A percentile compares a stretch with the other conserved stretches of the same genome.
These are phyloP conservation scores for Kodamaea anthophila DNA, from an alignment of 1,139 yeast genomes.

Conservation along the genomic window DNA sequence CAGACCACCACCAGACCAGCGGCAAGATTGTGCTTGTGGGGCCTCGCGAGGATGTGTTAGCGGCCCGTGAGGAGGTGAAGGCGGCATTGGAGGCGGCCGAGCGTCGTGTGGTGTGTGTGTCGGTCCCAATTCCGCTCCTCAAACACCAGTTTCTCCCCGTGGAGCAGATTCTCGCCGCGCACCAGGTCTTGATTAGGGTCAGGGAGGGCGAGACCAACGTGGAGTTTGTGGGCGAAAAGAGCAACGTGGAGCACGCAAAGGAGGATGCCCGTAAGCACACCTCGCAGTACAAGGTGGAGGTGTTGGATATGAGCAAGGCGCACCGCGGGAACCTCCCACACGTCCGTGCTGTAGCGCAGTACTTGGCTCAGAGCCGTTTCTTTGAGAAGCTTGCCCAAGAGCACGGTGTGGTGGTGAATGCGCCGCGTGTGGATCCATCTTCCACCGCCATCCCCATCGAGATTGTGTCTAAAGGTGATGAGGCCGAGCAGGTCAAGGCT, in stretches of 20 bases:
- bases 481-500: slow-evolving; percentile 28
- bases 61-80: slow-evolving; percentile 43
- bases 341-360: slow-evolving; percentile 67
- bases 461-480: slow-evolving; percentile 29
- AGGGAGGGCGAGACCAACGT: slow-evolving; percentile 40
- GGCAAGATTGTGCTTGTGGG: slow-evolving; percentile 47
- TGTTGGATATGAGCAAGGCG: slow-evolving; percentile 78
- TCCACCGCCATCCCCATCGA: slow-evolving; percentile 36
- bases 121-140: slow-evolving; percentile 38
- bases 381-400: slow-evolving; percentile 42
- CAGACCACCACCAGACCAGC: slow-evolving; percentile 27
- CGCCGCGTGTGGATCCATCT: slow-evolving; percentile 37
- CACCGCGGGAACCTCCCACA: slow-evolving; percentile 76
- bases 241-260: slow-evolving; percentile 55
- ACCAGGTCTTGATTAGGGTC: slow-evolving; percentile 57
- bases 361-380: slow-evolving; percentile 47
- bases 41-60: slow-evolving; percentile 53
- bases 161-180: slow-evolving; percentile 41
- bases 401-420: slow-evolving; percentile 47
- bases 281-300: slow-evolving; percentile 50
- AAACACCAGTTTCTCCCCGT: slow-evolving; percentile 44
- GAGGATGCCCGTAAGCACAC: slow-evolving; percentile 49
- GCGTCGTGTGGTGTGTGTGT: slow-evolving; percentile 28
- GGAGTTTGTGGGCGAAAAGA: slow-evolving; percentile 58
- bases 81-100: slow-evolving; percentile 41